Percentiles rank a stretch among this genome's conserved stretches.
Conservation (phyloP, 202 grass and related monocot species). For the Panicum hallii region DNA sequence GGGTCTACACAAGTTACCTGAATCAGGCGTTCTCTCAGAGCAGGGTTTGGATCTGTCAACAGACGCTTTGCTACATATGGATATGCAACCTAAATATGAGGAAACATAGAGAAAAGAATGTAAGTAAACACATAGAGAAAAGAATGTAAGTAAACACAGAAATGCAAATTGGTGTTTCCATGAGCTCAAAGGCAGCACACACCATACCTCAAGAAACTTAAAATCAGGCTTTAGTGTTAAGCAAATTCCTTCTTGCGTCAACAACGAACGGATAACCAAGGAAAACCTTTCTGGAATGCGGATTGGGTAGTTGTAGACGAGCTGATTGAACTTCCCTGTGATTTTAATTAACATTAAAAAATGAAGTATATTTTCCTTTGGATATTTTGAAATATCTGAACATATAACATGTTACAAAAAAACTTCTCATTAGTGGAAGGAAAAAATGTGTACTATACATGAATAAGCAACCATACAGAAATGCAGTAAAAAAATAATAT, state of each 20-base stretch:
- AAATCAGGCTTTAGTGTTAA: slow-evolving; percentile 91
- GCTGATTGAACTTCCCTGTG: slow-evolving; percentile 97
- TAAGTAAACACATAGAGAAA: too few species aligned
- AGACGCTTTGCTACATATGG: slow-evolving; percentile 96
- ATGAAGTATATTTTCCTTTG: neutral
- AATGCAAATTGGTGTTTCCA: neutral
- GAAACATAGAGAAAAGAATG: slow-evolving; percentile 36
- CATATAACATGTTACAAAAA: slow-evolving; percentile 30
- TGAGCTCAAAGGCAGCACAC: slow-evolving; percentile 29
- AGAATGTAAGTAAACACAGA: too few species aligned
- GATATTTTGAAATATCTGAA: slow-evolving; percentile 15
- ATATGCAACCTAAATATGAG: slow-evolving; percentile 84
- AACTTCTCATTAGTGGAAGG: slow-evolving; percentile 20
- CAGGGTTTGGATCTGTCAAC: slow-evolving; percentile 96
- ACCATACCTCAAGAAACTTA: slow-evolving; percentile 96
- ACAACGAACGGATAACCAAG: slow-evolving; percentile 96
- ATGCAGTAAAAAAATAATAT: slow-evolving; percentile 10
- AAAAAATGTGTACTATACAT: slow-evolving; percentile 6
- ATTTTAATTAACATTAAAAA: slow-evolving; percentile 47
- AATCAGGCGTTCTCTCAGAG: slow-evolving; percentile 90
- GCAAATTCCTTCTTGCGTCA: slow-evolving; percentile 99
- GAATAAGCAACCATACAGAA: slow-evolving; percentile 7
- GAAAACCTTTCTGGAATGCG: slow-evolving; percentile 98
- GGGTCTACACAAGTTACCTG: slow-evolving; percentile 58
- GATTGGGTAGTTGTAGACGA: slow-evolving; percentile 96